Percentiles rank a stretch among this genome's conserved stretches.
These are phyloP conservation scores for Phialemoniopsis sp. DNA, from an alignment of 2,329 filamentous ascomycete species.

Conservation along the genomic window DNA sequence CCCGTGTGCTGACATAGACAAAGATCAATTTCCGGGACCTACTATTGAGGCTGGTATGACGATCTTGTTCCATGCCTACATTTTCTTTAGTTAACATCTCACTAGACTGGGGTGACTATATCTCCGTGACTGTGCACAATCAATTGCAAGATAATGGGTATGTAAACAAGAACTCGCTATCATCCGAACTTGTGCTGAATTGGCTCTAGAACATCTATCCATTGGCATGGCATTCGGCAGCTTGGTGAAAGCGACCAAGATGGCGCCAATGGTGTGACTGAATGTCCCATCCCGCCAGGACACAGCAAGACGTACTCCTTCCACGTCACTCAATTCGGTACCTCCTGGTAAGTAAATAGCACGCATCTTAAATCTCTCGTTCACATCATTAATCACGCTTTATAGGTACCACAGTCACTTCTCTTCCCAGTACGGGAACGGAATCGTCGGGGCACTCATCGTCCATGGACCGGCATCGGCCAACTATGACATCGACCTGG, in stretches of 20 bases:
- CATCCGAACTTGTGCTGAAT: background rate
- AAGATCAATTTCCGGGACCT: constrained; percentile 8
- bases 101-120: constrained; percentile 45
- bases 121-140: constrained; percentile 62
- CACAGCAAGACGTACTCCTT: constrained; percentile 27
- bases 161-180: background rate
- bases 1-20: too few species aligned
- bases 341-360: constrained; percentile 18
- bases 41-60: constrained; percentile 4
- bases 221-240: constrained; percentile 45
- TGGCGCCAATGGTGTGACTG: constrained; percentile 37
- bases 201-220: constrained; percentile 30
- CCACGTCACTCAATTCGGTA: constrained; percentile 29
- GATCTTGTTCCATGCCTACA: background rate
- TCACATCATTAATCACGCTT: background rate
- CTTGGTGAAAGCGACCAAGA: constrained; percentile 35
- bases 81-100: constrained; percentile 9
- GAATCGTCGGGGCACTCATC: constrained; percentile 43
- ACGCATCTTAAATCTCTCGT: background rate
- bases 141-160: constrained; percentile 44
- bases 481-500: constrained; percentile 48
- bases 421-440: constrained; percentile 42
- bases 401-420: constrained; percentile 43
- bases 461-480: constrained; percentile 34
- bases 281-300: constrained; percentile 34